Percentiles rank a stretch among this genome's conserved stretches.
Evolutionary conservation across 331 rosid species (phyloP).

Genomic region (Acacia concinna): DNA sequence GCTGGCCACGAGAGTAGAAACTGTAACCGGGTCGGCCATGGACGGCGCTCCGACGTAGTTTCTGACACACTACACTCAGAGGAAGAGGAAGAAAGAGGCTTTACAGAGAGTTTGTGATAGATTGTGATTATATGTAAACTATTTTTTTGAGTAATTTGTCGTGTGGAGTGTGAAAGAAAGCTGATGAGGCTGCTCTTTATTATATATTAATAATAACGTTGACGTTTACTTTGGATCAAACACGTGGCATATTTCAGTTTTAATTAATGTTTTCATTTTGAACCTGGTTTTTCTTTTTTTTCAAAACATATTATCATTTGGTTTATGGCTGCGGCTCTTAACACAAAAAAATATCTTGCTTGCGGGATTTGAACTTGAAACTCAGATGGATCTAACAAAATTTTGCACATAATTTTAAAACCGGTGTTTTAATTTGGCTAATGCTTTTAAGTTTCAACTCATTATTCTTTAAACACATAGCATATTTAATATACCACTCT

Average conservation of each 20-base stretch:
- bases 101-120: not conserved
- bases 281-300: too few relatives aligned
- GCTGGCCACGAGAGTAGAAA: constrained; percentile 33
- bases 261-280: too few relatives aligned
- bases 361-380: too few relatives aligned
- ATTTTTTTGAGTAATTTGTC: not conserved
- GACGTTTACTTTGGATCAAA: not conserved
- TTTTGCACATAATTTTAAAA: too few relatives aligned
- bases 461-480: not conserved
- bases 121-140: not conserved
- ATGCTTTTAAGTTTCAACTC: not conserved
- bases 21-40: constrained; percentile 39
- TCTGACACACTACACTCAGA: not conserved
- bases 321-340: too few relatives aligned
- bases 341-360: too few relatives aligned
- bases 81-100: not conserved
- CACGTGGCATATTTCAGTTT: not conserved
- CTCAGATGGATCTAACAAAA: too few relatives aligned
- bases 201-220: not conserved
- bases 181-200: not conserved
- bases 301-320: too few relatives aligned
- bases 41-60: not conserved
- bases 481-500: not conserved
- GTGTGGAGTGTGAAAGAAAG: not conserved
- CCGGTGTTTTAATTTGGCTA: not conserved